Evolutionary conservation across 2,329 filamentous ascomycete genomes (phyloP).

Genomic region (Arthrobotrys iridis): DNA sequence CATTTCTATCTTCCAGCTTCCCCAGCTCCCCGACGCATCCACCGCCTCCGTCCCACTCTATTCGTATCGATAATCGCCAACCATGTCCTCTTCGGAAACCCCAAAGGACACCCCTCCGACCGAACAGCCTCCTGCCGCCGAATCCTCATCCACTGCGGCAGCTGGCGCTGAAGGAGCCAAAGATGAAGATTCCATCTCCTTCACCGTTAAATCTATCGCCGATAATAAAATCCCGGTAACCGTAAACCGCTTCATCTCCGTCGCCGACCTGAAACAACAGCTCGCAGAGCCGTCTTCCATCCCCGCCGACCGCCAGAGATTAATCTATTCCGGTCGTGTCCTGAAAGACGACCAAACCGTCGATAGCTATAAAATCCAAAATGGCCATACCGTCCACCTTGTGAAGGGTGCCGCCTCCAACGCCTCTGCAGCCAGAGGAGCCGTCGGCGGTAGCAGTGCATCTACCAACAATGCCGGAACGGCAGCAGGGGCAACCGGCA

Average conservation of each 20-base stretch:
- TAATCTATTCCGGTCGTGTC: slow-evolving; percentile 97
- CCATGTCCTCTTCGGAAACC: slow-evolving; percentile 57
- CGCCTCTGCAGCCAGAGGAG: slow-evolving; percentile 67
- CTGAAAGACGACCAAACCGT: slow-evolving; percentile 93
- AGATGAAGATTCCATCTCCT: slow-evolving; percentile 80
- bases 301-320: slow-evolving; percentile 84
- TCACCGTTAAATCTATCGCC: slow-evolving; percentile 97
- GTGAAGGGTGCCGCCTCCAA: slow-evolving; percentile 97
- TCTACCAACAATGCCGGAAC: slow-evolving; percentile 54
- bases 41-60: neutral
- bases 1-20: neutral
- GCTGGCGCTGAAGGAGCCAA: slow-evolving; percentile 66
- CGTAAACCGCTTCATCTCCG: slow-evolving; percentile 77
- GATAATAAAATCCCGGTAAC: slow-evolving; percentile 86
- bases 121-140: slow-evolving; percentile 41
- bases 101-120: slow-evolving; percentile 54
- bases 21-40: too few relatives aligned
- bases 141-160: slow-evolving; percentile 72
- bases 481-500: slow-evolving; percentile 1
- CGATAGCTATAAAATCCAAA: slow-evolving; percentile 90
- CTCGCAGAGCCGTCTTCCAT: slow-evolving; percentile 89
- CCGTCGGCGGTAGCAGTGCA: slow-evolving; percentile 57
- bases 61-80: slow-evolving; percentile 4
- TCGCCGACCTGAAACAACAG: slow-evolving; percentile 88
- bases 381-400: slow-evolving; percentile 93